Evolutionary conservation across 2,329 filamentous ascomycete genomes (phyloP).

Genomic region (Nothophaeocryptopus gaeumannii): DNA sequence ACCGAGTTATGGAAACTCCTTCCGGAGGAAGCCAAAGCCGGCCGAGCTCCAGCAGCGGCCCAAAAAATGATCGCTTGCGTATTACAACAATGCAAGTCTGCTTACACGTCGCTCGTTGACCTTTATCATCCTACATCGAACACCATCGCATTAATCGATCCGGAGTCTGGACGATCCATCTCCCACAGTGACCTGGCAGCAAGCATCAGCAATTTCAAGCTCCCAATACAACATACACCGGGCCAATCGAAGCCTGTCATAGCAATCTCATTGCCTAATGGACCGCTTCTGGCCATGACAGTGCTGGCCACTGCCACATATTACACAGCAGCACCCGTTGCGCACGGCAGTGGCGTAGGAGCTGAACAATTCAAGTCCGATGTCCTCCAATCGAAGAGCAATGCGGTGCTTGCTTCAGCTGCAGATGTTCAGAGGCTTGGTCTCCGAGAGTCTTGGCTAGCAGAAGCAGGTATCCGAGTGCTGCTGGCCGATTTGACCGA

Average conservation of each 20-base stretch:
- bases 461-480: constrained; percentile 38
- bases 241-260: constrained; percentile 43
- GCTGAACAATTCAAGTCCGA: constrained; percentile 53
- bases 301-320: constrained; percentile 50
- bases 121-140: constrained; percentile 27
- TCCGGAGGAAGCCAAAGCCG: constrained; percentile 38
- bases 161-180: constrained; percentile 26
- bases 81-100: constrained; percentile 27
- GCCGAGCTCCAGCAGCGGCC: constrained; percentile 16
- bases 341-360: constrained; percentile 45
- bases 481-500: constrained; percentile 41
- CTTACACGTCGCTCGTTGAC: constrained; percentile 30
- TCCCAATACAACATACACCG: constrained; percentile 20
- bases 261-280: constrained; percentile 54
- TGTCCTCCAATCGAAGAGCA: constrained; percentile 48
- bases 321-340: constrained; percentile 54
- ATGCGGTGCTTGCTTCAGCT: constrained; percentile 47
- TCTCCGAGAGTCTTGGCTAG: constrained; percentile 37
- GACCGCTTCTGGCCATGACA: constrained; percentile 52
- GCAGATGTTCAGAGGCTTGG: constrained; percentile 43
- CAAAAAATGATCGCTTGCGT: constrained; percentile 22
- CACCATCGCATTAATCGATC: constrained; percentile 31
- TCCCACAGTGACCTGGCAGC: constrained; percentile 28
- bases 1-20: constrained; percentile 38
- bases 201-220: constrained; percentile 28